Percentiles rank a stretch among this genome's conserved stretches.
phyloP scores from a whole-genome alignment of 2,329 filamentous ascomycete species.

The Cadophora sp. region DNA sequence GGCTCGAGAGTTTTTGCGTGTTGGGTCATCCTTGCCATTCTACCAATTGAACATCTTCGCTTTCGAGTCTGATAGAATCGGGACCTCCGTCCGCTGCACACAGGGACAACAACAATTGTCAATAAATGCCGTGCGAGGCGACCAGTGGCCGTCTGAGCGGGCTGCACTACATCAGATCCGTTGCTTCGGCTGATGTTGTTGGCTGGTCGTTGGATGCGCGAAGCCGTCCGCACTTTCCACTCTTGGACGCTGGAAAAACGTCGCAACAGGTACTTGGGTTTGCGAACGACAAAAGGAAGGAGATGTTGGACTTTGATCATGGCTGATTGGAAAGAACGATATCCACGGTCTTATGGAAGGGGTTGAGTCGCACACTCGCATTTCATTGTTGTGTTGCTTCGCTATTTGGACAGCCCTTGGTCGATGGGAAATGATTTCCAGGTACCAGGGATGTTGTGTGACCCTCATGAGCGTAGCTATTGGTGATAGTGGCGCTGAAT shows the following conservation, averaged over 20 bases:
- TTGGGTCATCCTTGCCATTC: not conserved
- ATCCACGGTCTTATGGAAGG: not conserved
- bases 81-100: not conserved
- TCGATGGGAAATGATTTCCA: not conserved
- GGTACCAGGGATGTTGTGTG: not conserved
- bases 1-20: not conserved
- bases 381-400: not conserved
- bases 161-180: not conserved
- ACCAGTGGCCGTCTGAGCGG: not conserved
- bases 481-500: constrained; percentile 6
- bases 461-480: not conserved
- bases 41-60: not conserved
- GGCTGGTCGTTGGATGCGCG: not conserved
- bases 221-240: not conserved
- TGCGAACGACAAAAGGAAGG: not conserved
- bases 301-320: not conserved
- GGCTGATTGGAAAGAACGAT: not conserved
- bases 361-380: not conserved
- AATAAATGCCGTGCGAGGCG: not conserved
- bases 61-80: not conserved
- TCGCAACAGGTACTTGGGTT: not conserved
- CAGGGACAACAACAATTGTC: not conserved
- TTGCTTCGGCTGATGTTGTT: too few species aligned
- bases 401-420: not conserved
- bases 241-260: not conserved